Evolutionary conservation across 2,329 filamentous ascomycete genomes (phyloP).

Genomic region (Ascocoryne sarcoides): DNA sequence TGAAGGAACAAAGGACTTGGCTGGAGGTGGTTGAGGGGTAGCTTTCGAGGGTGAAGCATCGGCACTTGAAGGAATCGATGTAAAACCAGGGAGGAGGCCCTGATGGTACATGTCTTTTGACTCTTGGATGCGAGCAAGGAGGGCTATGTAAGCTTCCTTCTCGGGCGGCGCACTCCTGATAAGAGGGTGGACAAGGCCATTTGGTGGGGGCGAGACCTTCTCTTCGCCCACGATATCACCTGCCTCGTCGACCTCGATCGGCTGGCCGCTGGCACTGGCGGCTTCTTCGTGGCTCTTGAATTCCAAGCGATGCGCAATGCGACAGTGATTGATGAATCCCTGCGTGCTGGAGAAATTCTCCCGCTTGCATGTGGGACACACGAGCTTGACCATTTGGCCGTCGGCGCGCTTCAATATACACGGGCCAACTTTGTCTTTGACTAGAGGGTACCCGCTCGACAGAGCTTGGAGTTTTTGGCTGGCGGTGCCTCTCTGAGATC

Average conservation of each 20-base stretch:
- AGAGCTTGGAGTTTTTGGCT: slow-evolving; percentile 61
- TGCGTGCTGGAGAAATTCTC: slow-evolving; percentile 94
- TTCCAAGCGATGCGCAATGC: slow-evolving; percentile 86
- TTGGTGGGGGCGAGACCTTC: slow-evolving; percentile 24
- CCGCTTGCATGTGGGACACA: slow-evolving; percentile 80
- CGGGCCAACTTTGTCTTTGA: slow-evolving; percentile 76
- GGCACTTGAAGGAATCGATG: slow-evolving; percentile 34
- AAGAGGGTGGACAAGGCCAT: slow-evolving; percentile 53
- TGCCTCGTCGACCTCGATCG: slow-evolving; percentile 61
- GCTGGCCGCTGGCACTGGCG: slow-evolving; percentile 76
- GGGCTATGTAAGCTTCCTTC: slow-evolving; percentile 41
- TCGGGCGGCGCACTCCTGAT: slow-evolving; percentile 48
- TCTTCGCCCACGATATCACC: slow-evolving; percentile 39
- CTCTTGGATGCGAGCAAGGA: slow-evolving; percentile 44
- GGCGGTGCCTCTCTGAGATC: slow-evolving; percentile 47
- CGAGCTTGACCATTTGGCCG: slow-evolving; percentile 77
- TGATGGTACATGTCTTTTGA: slow-evolving; percentile 44
- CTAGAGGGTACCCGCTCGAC: slow-evolving; percentile 59
- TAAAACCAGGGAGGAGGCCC: slow-evolving; percentile 42
- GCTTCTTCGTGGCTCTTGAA: slow-evolving; percentile 96
- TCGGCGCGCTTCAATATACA: slow-evolving; percentile 81
- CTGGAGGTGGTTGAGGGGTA: slow-evolving; percentile 22
- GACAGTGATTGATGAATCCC: slow-evolving; percentile 98
- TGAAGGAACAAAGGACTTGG: slow-evolving; percentile 41
- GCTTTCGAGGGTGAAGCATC: slow-evolving; percentile 15